These are phyloP conservation scores for Naegleria fowleri DNA, from an alignment of 208 protist genomes.

Conservation along the genomic window DNA sequence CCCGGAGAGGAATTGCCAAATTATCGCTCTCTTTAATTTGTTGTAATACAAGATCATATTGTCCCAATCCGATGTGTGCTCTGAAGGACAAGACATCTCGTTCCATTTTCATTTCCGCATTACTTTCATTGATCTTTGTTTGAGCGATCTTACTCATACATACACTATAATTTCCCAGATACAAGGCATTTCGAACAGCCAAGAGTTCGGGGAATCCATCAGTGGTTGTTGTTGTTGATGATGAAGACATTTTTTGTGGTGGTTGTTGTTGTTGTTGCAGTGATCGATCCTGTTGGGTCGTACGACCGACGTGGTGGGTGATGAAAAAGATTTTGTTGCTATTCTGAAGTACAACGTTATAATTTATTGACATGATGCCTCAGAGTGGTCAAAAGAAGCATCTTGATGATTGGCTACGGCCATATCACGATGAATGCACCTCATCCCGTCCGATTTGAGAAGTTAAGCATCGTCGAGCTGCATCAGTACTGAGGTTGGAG, in stretches of 20 bases:
- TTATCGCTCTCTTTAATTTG: constrained; percentile 50
- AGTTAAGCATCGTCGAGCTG: no score
- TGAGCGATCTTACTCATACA: constrained; percentile 61
- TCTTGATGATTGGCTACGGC: no score
- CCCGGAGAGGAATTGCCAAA: constrained; percentile 52
- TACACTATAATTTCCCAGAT: constrained; percentile 70
- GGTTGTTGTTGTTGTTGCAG: not conserved
- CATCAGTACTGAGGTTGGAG: no score
- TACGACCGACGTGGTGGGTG: no score
- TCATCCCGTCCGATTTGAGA: no score
- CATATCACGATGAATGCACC: no score
- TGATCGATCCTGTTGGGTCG: no score
- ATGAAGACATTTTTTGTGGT: not conserved
- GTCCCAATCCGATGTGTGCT: constrained; percentile 66
- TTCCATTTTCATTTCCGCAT: constrained; percentile 55
- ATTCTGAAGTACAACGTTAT: no score
- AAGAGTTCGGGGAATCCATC: constrained; percentile 13
- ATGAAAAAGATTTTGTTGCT: no score
- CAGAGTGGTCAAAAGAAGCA: no score
- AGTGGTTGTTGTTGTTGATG: not conserved
- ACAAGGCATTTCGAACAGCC: constrained; percentile 61
- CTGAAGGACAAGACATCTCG: constrained; percentile 58
- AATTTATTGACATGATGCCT: no score
- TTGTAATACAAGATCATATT: constrained; percentile 57
- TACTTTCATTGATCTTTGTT: constrained; percentile 35